phyloP scores from a whole-genome alignment of 2,329 filamentous ascomycete genomes.

The Aspergillus brasiliensis region DNA sequence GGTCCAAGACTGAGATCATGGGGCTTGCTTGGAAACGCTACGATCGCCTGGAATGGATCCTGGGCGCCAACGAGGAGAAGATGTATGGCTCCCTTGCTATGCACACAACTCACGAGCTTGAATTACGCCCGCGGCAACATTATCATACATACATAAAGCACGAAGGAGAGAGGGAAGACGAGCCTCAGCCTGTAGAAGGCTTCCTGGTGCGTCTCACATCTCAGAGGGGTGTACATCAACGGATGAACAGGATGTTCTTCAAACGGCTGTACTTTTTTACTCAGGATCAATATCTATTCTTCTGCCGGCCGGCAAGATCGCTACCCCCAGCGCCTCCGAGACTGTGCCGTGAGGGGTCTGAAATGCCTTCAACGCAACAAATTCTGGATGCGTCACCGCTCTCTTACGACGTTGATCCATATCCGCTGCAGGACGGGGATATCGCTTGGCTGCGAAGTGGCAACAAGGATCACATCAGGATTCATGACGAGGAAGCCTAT shows the following conservation, averaged over 20 bases:
- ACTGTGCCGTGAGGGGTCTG: constrained; percentile 47
- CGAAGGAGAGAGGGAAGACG: constrained; percentile 48
- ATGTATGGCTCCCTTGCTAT: constrained; percentile 72
- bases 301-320: constrained; percentile 62
- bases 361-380: constrained; percentile 56
- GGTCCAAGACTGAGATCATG: constrained; percentile 61
- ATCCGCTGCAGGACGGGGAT: constrained; percentile 54
- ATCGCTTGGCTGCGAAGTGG: constrained; percentile 59
- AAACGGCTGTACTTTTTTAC: constrained; percentile 67
- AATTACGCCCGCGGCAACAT: constrained; percentile 66
- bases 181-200: constrained; percentile 66
- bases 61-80: constrained; percentile 65
- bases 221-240: constrained; percentile 60
- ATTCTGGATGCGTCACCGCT: constrained; percentile 61
- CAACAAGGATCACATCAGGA: constrained; percentile 48
- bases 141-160: constrained; percentile 57
- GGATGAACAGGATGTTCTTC: constrained; percentile 63
- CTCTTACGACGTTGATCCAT: constrained; percentile 65
- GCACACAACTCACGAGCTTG: constrained; percentile 66
- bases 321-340: constrained; percentile 62
- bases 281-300: constrained; percentile 65
- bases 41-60: constrained; percentile 68
- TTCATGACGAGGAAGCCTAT: constrained; percentile 61
- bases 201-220: constrained; percentile 67
- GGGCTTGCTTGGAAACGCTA: constrained; percentile 71